Base-by-base conservation (phyloP, 2,329 filamentous ascomycete species). In the Talaromyces sp. region DNA sequence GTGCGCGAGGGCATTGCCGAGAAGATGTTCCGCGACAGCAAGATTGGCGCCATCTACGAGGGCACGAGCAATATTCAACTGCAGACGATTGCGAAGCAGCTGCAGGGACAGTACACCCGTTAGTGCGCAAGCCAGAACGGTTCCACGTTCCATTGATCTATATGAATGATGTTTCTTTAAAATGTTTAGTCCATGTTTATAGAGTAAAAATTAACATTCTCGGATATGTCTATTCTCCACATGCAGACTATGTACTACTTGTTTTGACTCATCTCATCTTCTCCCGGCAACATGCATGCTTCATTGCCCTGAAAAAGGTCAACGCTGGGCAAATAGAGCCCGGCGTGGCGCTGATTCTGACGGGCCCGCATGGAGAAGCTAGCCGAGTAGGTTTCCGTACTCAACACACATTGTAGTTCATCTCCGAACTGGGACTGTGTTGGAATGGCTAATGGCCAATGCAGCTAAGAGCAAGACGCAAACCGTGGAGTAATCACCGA, bases 11-110 rank as follows among this genome's bases (percentile, higher is more conserved):
- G 95, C 0, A 87, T 96, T 62, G 95, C 95, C 0, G 95, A 99
- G 86, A 99, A 99, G 86, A 97, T 89, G 81, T 99, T 89, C 84
- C 84, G 95, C 54, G 95, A 99, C 76, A 95, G 90, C 83, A 99
- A 98, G 88, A 99, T 99, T 72, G 95, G 95, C 10, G 92, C 92
- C 66, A 98, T 97, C 69, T 97, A 97, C 75, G 93, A 97, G 81
- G 95, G 95, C 36, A 83, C 81, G 58, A 83, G 81, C 73, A 89
- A 89, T 69, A 88, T 89, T 66, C 87, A 89, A 73, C 71, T 90
- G 69, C 84, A 84, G 69, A 91, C 88, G 3, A 90, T 91, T 75
- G 87, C 86, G 32, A 89, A 88, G 79, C 70, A 87, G 66, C 72
- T 90, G 73, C 88, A 90, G 78, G 87, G 85, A 78, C 78, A 86